A percentile compares a stretch with the other conserved stretches of the same genome.
Conservation (phyloP, 345 rosid genomes). For the Eucalyptus sp. region DNA sequence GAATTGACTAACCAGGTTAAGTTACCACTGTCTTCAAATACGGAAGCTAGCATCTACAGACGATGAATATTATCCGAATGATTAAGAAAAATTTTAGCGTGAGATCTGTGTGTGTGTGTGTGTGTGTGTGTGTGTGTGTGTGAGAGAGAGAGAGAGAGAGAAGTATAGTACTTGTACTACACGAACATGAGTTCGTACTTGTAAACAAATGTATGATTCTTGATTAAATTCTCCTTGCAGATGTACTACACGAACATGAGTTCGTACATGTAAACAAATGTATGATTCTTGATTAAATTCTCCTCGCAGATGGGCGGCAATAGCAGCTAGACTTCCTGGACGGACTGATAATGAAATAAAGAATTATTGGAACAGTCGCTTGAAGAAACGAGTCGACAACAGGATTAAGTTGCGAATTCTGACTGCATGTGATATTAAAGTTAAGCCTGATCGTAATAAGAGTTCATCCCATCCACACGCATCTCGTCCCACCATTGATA, state of each 20-base stretch:
- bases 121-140: neutral
- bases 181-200: neutral
- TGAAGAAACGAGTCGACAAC: neutral
- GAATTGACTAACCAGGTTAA: neutral
- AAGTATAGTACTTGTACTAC: neutral
- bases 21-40: neutral
- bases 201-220: neutral
- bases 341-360: conserved; percentile 5
- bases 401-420: neutral
- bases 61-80: neutral
- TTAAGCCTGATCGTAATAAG: neutral
- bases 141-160: neutral
- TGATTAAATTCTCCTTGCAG: neutral
- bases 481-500: neutral
- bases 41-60: neutral
- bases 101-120: neutral
- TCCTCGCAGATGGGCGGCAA: neutral
- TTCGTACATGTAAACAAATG: neutral
- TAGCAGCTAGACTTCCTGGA: neutral
- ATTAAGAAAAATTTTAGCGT: neutral
- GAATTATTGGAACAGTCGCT: neutral
- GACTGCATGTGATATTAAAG: neutral
- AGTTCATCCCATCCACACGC: neutral
- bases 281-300: neutral
- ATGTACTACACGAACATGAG: neutral